Evolutionary conservation across 139 green algal genomes (phyloP).

Genomic region (Auxenochlorella pyrenoidosa): DNA sequence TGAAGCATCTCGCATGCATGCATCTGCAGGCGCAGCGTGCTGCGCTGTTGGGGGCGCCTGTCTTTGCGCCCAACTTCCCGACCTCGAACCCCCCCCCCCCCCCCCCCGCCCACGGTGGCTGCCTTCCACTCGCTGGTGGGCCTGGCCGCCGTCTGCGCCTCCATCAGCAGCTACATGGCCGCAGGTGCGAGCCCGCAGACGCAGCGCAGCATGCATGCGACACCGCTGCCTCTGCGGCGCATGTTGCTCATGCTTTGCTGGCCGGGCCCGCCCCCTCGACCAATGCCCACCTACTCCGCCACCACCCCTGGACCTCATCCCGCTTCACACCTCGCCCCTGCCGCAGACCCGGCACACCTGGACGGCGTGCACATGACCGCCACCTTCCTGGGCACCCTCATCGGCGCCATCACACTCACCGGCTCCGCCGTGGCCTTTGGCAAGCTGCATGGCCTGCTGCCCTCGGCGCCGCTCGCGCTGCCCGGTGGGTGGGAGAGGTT

Average conservation of each 20-base stretch:
- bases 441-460: slow-evolving; percentile 89
- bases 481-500: slow-evolving; percentile 37
- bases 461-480: slow-evolving; percentile 66
- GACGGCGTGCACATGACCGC: slow-evolving; percentile 71
- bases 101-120: slow-evolving; percentile 75
- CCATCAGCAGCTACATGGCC: slow-evolving; percentile 77
- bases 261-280: not conserved
- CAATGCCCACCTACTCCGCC: not conserved
- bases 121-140: slow-evolving; percentile 93
- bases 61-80: no score
- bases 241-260: not conserved
- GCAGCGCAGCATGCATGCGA: not conserved
- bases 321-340: not conserved
- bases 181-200: not conserved
- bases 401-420: slow-evolving; percentile 90
- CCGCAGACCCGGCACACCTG: slow-evolving; percentile 46
- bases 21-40: no score
- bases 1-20: no score
- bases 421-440: slow-evolving; percentile 85
- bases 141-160: slow-evolving; percentile 74
- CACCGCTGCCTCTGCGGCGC: no score
- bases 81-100: not conserved
- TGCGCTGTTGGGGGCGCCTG: no score
- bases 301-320: no score
- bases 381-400: slow-evolving; percentile 82